Evolutionary conservation across 1,284 basidiomycete species (phyloP), one percentile per base, ranked within the genome.

Genomic region (Fomitopsis pinicola): DNA sequence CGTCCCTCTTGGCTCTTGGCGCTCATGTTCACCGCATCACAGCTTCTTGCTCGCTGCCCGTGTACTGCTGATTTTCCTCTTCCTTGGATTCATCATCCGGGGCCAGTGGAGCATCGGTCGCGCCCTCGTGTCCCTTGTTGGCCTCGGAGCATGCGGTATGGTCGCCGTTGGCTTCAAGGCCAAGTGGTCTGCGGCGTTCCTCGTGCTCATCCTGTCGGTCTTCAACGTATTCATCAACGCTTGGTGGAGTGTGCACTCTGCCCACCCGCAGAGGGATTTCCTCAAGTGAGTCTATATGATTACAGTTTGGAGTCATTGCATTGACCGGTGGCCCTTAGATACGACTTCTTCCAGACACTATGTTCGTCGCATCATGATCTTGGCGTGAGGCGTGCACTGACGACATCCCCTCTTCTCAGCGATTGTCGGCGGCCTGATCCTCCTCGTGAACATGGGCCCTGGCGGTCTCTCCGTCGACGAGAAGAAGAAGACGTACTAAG

Each of bases 211-310:
- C 6, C 80, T 99, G 68, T 94, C 91, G 73, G 77, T 94, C 65
- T 97, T 99, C 88, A 99, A 99, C 75, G 92, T 98, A 40, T 92
- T 97, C 70, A 94, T 95, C 77, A 99, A 99, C 85, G 98, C 98
- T 79, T 99, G 94, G 90, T 99, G 97, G 97, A 89, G 86, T 67
- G 88, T 98, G n/a, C 91, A 95, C 76, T 84, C 88, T 55, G 86
- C 87, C 55, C 97, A 99, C 77, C 97, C 96, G 62, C 92, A 95
- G 72, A 87, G 97, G 61, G 97, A 99, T 74, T 99, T 99, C 87
- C 85, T 99, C 72, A 97, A 97, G 88, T 91, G 75, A 64, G 84
- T 71, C 59, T 48, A 42, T 57, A 60, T 38, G 2, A 12, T 15
- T 1, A 3, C 10, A 33, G 12, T 3, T n/a, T 15, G 54, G 2